These are phyloP conservation scores for Kwoniella mangroviensis DNA, from an alignment of 768 basidiomycete genomes.

Conservation along the genomic window DNA sequence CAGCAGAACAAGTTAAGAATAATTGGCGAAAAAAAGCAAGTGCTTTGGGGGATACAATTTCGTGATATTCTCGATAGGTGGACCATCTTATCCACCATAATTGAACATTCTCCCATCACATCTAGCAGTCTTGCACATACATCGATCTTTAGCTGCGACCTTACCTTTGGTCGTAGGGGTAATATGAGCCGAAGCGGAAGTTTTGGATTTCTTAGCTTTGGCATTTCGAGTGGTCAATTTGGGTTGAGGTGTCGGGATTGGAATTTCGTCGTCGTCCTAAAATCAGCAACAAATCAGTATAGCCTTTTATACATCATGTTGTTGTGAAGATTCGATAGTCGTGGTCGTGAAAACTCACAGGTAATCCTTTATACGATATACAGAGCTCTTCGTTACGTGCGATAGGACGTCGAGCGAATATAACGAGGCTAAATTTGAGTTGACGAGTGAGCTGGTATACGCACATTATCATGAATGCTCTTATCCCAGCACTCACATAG, in stretches of 20 bases:
- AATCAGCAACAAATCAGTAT: neutral
- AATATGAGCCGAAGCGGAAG: constrained; percentile 27
- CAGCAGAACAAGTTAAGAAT: too few relatives aligned
- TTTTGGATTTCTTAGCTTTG: constrained; percentile 23
- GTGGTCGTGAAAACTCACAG: constrained; percentile 28
- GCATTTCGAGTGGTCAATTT: constrained; percentile 13
- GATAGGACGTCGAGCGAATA: constrained; percentile 50
- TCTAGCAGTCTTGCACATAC: constrained; percentile 35
- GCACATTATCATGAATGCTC: too few relatives aligned
- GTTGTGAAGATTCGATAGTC: neutral
- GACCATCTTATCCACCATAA: constrained; percentile 15
- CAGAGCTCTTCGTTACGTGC: constrained; percentile 47
- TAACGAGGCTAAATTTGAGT: constrained; percentile 54
- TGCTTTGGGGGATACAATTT: too few relatives aligned
- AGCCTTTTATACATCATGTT: neutral
- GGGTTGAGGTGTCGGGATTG: constrained; percentile 1
- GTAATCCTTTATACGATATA: constrained; percentile 55
- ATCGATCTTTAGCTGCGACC: constrained; percentile 25
- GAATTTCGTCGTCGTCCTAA: constrained; percentile 23
- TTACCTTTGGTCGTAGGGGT: constrained; percentile 20
- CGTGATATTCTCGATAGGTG: too few relatives aligned
- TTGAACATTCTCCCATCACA: constrained; percentile 48
- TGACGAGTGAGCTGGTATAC: too few relatives aligned
- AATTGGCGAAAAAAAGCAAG: too few relatives aligned
- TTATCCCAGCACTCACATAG: too few relatives aligned